Evolutionary conservation across 2,329 filamentous ascomycete genomes (phyloP).

Genomic region (Fusarium verrucosum): DNA sequence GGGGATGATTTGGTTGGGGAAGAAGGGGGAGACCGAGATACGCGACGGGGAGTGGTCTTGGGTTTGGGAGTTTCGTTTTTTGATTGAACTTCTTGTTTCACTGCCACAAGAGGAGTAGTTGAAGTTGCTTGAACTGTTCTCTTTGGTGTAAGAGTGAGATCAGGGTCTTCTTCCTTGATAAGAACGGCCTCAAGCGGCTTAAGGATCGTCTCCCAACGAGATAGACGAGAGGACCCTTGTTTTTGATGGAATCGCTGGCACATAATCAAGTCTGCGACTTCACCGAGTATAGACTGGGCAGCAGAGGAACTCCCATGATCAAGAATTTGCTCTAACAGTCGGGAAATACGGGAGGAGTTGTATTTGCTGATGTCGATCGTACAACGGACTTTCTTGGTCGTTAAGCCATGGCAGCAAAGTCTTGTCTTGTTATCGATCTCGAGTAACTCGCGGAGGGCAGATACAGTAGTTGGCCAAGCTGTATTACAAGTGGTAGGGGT

Average conservation of each 20-base stretch:
- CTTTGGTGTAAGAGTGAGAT: background rate
- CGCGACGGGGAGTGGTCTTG: background rate
- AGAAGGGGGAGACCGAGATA: background rate
- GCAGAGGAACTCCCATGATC: conserved; percentile 16
- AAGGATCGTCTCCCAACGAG: conserved; percentile 27
- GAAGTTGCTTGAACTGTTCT: background rate
- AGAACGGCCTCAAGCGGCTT: background rate
- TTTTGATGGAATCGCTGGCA: conserved; percentile 7
- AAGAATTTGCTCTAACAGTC: conserved; percentile 20
- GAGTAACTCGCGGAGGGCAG: conserved; percentile 14
- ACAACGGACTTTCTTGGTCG: background rate
- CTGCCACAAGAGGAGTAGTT: background rate
- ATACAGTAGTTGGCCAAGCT: conserved; percentile 21
- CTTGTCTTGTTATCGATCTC: background rate
- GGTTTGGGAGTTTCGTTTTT: background rate
- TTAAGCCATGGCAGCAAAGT: conserved; percentile 21
- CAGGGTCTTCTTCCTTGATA: conserved; percentile 22
- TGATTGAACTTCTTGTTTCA: background rate
- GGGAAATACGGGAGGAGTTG: conserved; percentile 2
- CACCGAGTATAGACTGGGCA: conserved; percentile 18
- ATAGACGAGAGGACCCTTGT: background rate
- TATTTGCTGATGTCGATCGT: background rate
- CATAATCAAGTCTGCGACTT: conserved; percentile 33
- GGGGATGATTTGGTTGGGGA: background rate
- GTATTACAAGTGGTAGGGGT: background rate